Conservation (phyloP, 495 filamentous ascomycete genomes). For the Cenococcum geophilum region DNA sequence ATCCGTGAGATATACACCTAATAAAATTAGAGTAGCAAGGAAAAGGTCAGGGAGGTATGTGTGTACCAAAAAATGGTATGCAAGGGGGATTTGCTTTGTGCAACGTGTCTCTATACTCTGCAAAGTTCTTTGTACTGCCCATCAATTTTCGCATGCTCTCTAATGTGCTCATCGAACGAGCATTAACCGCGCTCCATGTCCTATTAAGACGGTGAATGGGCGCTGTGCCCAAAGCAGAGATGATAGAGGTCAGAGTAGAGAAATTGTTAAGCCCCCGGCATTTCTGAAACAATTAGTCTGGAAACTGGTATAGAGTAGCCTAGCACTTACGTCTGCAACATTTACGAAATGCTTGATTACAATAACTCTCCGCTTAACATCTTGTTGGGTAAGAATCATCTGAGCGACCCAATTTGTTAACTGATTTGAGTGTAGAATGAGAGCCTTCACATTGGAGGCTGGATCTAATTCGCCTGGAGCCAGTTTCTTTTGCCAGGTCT, state of each 20-base stretch:
- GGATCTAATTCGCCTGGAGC: conserved; percentile 76
- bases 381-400: conserved; percentile 91
- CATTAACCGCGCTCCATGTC: conserved; percentile 92
- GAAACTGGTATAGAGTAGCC: background rate
- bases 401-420: conserved; percentile 99
- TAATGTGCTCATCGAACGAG: conserved; percentile 67
- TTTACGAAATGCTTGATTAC: conserved; percentile 98
- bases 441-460: conserved; percentile 85
- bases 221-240: conserved; percentile 87
- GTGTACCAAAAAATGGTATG: conserved; percentile 92
- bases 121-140: conserved; percentile 98
- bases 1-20: conserved; percentile 95
- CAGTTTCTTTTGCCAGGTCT: conserved; percentile 97
- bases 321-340: conserved; percentile 75
- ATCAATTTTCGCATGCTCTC: conserved; percentile 91
- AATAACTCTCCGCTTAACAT: conserved; percentile 90
- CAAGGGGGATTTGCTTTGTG: conserved; percentile 92
- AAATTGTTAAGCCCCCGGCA: conserved; percentile 92
- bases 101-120: conserved; percentile 87
- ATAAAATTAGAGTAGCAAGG: conserved; percentile 15
- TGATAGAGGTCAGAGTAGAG: conserved; percentile 96
- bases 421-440: conserved; percentile 97
- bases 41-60: background rate
- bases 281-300: conserved; percentile 54
- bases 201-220: conserved; percentile 88